These are phyloP conservation scores for Fusarium paranaense DNA, from an alignment of 2,329 filamentous ascomycete species.

Conservation along the genomic window DNA sequence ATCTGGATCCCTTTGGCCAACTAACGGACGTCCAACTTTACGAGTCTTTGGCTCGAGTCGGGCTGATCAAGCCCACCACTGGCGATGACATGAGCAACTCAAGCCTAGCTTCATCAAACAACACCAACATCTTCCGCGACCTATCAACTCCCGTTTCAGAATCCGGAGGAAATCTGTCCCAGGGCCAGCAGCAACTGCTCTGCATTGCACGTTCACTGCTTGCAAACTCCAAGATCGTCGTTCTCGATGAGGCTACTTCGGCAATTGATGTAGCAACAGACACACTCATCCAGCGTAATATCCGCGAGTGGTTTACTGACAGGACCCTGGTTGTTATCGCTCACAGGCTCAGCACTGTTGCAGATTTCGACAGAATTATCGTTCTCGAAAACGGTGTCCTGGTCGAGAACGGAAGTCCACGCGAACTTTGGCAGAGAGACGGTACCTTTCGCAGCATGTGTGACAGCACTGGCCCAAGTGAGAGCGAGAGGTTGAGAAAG, in stretches of 20 bases:
- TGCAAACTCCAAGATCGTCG: constrained; percentile 77
- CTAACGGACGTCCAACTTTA: constrained; percentile 74
- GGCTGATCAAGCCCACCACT: constrained; percentile 61
- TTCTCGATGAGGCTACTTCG: constrained; percentile 82
- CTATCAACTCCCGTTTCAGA: constrained; percentile 73
- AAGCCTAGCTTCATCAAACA: constrained; percentile 53
- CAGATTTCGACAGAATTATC: constrained; percentile 78
- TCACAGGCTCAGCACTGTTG: constrained; percentile 79
- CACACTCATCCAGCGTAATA: constrained; percentile 75
- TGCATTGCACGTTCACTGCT: constrained; percentile 79
- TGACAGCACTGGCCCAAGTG: constrained; percentile 65
- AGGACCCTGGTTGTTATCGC: constrained; percentile 80
- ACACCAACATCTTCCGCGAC: constrained; percentile 72
- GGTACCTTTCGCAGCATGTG: constrained; percentile 70
- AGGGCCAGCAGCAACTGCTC: constrained; percentile 80
- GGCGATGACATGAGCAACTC: constrained; percentile 36
- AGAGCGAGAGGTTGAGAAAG: constrained; percentile 57
- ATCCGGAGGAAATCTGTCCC: constrained; percentile 78
- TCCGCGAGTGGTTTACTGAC: constrained; percentile 75
- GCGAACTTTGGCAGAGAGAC: constrained; percentile 66
- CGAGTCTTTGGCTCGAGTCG: constrained; percentile 75
- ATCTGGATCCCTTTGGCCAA: constrained; percentile 79
- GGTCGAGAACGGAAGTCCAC: constrained; percentile 73
- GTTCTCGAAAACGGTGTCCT: constrained; percentile 75
- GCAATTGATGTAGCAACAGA: constrained; percentile 83